A percentile compares a stretch with the other conserved stretches of the same genome.
Evolutionary conservation across 2,329 filamentous ascomycete genomes (phyloP).

Genomic region (Talaromyces sp.): DNA sequence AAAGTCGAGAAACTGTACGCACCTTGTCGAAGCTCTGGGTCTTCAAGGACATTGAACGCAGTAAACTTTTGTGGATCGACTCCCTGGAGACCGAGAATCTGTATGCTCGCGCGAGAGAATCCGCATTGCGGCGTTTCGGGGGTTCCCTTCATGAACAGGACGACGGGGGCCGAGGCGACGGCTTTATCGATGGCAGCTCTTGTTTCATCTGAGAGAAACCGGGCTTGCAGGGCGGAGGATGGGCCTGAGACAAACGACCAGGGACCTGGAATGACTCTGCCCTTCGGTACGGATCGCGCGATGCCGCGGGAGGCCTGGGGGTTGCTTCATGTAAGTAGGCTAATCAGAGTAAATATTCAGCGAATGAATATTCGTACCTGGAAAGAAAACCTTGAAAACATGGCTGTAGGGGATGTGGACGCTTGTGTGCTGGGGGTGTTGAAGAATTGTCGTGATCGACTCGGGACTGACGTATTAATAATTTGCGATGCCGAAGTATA

Average conservation of each 20-base stretch:
- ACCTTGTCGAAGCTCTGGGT: constrained; percentile 79
- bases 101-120: constrained; percentile 90
- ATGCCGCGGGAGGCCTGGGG: constrained; percentile 6
- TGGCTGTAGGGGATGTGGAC: background rate
- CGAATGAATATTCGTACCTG: background rate
- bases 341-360: background rate
- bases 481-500: background rate
- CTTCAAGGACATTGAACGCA: constrained; percentile 96
- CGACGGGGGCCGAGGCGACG: constrained; percentile 79
- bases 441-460: background rate
- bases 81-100: constrained; percentile 90
- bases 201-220: constrained; percentile 75
- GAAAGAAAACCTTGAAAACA: constrained; percentile 8
- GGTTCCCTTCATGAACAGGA: constrained; percentile 99
- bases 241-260: constrained; percentile 8
- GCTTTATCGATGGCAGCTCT: constrained; percentile 84
- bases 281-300: constrained; percentile 1
- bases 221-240: constrained; percentile 33
- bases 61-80: constrained; percentile 94
- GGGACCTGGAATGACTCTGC: background rate
- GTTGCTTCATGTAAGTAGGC: background rate
- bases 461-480: background rate
- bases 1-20: constrained; percentile 19
- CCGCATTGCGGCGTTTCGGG: constrained; percentile 94
- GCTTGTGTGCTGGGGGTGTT: background rate